Evolutionary conservation across 2,329 filamentous ascomycete genomes (phyloP).

Genomic region (Pseudopithomyces chartarum): DNA sequence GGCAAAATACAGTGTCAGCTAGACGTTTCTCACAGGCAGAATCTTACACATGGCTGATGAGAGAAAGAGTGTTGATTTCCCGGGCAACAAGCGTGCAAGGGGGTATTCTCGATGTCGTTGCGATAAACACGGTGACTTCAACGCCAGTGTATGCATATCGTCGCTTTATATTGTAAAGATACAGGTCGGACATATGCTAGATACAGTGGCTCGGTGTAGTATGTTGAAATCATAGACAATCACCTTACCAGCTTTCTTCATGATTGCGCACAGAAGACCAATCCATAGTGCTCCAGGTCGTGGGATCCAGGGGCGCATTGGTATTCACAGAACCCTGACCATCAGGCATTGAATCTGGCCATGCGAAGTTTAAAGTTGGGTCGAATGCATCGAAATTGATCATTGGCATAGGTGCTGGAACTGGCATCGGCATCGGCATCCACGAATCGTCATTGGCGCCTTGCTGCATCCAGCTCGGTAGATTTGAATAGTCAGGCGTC

Average conservation of each 20-base stretch:
- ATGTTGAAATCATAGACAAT: no score
- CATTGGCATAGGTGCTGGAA: not conserved
- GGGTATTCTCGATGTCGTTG: no score
- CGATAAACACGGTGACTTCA: no score
- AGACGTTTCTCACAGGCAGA: no score
- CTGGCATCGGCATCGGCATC: slow-evolving; percentile 3
- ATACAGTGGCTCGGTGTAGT: no score
- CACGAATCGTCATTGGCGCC: not conserved
- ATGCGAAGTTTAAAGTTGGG: not conserved
- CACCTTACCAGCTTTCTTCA: not conserved
- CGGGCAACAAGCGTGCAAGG: no score
- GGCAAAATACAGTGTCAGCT: no score
- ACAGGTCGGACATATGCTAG: no score
- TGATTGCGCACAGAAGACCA: not conserved
- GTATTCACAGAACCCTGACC: not conserved
- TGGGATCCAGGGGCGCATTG: not conserved
- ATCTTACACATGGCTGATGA: no score
- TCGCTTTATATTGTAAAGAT: no score
- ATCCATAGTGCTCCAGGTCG: not conserved
- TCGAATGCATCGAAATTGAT: not conserved
- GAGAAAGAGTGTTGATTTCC: no score
- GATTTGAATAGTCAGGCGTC: not conserved
- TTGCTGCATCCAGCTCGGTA: slow-evolving; percentile 3
- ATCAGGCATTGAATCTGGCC: not conserved
- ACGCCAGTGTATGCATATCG: no score